These are phyloP conservation scores for Panellus pusillus DNA, from an alignment of 768 basidiomycete genomes.

Conservation along the genomic window DNA sequence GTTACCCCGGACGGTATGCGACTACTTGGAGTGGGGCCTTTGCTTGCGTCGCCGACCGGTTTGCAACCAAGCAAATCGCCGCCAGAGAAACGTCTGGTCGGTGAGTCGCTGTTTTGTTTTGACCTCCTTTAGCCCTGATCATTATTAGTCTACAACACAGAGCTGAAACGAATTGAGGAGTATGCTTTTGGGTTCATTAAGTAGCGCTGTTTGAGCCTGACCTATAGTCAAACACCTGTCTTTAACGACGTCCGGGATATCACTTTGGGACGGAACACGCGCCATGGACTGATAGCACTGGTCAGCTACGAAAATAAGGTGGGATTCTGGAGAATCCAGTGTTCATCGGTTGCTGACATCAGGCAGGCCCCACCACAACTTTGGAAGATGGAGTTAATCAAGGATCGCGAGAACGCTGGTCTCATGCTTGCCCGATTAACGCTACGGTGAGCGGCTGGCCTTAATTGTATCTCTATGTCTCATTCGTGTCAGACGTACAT, in stretches of 20 bases:
- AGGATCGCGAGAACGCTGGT: slow-evolving; percentile 45
- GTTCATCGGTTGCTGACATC: slow-evolving; percentile 24
- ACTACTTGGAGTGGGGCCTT: slow-evolving; percentile 66
- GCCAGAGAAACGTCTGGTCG: slow-evolving; percentile 69
- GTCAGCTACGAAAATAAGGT: slow-evolving; percentile 78
- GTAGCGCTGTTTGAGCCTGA: slow-evolving; percentile 6
- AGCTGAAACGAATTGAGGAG: slow-evolving; percentile 67
- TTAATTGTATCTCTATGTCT: slow-evolving; percentile 16
- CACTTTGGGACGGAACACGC: slow-evolving; percentile 52
- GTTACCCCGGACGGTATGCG: slow-evolving; percentile 66
- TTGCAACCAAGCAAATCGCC: slow-evolving; percentile 69
- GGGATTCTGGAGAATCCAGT: background rate
- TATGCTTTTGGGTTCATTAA: slow-evolving; percentile 24
- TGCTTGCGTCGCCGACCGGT: slow-evolving; percentile 61
- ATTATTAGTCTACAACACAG: slow-evolving; percentile 62
- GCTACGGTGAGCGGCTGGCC: slow-evolving; percentile 33
- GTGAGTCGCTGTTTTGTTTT: slow-evolving; percentile 40
- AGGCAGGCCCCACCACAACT: slow-evolving; percentile 73
- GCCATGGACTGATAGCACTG: slow-evolving; percentile 56
- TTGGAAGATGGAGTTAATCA: slow-evolving; percentile 69
- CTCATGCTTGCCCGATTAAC: slow-evolving; percentile 37
- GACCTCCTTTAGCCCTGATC: background rate
- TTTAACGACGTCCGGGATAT: slow-evolving; percentile 74
- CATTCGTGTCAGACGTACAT: slow-evolving; percentile 56
- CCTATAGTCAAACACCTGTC: slow-evolving; percentile 64